A percentile compares a stretch with the other conserved stretches of the same genome.
These are phyloP conservation scores for Phytophthora nicotianae DNA, from an alignment of 352 stramenopile species.

Conservation along the genomic window DNA sequence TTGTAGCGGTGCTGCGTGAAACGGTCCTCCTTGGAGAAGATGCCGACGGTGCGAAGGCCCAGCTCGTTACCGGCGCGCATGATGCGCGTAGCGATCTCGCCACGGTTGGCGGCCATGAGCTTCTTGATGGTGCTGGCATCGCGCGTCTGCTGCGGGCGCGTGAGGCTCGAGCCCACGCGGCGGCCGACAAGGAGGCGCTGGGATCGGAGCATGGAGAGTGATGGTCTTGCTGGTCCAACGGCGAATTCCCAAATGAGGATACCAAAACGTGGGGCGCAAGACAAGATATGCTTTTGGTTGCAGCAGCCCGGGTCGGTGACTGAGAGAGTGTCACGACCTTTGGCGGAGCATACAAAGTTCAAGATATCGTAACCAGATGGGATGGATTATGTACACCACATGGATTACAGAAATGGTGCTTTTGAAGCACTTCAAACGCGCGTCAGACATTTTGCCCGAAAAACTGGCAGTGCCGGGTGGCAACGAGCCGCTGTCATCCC, in stretches of 20 bases:
- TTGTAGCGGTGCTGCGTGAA: conserved; percentile 98
- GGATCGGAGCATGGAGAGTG: conserved; percentile 48
- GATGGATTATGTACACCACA: conserved; percentile 17
- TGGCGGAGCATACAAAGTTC: conserved; percentile 29
- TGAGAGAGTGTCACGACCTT: conserved; percentile 22
- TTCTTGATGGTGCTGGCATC: conserved; percentile 92
- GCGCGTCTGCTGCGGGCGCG: conserved; percentile 39
- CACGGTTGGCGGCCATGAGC: conserved; percentile 97
- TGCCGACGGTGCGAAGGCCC: conserved; percentile 89
- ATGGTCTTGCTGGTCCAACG: conserved; percentile 8
- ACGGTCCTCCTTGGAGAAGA: conserved; percentile 94
- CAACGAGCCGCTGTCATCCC: conserved; percentile 23
- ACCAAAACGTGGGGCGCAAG: background rate
- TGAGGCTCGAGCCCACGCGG: conserved; percentile 23
- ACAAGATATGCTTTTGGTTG: conserved; percentile 24
- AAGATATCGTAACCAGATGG: conserved; percentile 30
- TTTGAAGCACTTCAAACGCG: conserved; percentile 21
- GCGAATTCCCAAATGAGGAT: conserved; percentile 38
- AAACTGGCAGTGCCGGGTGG: conserved; percentile 8
- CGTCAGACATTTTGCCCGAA: background rate
- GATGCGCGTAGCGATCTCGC: conserved; percentile 98
- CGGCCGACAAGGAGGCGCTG: conserved; percentile 38
- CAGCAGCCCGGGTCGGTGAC: conserved; percentile 16
- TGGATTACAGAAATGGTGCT: conserved; percentile 9
- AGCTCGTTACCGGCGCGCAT: conserved; percentile 95